A percentile compares a stretch with the other conserved stretches of the same genome.
These are phyloP conservation scores for Hirsutella rhossiliensis DNA, from an alignment of 2,329 filamentous ascomycete genomes.

Conservation along the genomic window DNA sequence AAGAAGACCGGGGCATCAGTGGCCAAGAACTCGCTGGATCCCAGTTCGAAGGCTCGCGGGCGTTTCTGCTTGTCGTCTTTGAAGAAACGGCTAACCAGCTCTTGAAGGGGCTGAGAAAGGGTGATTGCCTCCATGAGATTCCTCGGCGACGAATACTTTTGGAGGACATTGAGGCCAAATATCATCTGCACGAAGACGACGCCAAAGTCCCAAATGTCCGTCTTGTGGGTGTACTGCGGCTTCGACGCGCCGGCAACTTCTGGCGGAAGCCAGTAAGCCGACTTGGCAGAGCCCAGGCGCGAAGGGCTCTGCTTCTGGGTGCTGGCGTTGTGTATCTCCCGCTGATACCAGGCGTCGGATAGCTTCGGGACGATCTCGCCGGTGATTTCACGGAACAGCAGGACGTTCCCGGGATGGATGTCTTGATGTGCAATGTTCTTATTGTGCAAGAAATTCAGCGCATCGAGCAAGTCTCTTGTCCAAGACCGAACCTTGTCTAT, in stretches of 20 bases:
- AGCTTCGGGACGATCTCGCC: conserved; percentile 64
- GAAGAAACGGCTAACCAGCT: conserved; percentile 76
- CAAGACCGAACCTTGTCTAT: conserved; percentile 71
- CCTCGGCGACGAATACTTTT: conserved; percentile 68
- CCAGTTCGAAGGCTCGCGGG: conserved; percentile 65
- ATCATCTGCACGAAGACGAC: conserved; percentile 89
- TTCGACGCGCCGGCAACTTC: conserved; percentile 56
- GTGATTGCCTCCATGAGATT: conserved; percentile 58
- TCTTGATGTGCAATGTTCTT: conserved; percentile 75
- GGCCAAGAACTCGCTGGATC: conserved; percentile 53
- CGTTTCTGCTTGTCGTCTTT: conserved; percentile 73
- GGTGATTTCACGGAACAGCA: conserved; percentile 58
- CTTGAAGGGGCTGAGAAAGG: conserved; percentile 63
- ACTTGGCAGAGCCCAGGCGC: conserved; percentile 50
- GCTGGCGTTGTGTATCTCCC: conserved; percentile 50
- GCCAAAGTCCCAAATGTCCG: conserved; percentile 92
- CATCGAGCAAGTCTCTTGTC: conserved; percentile 87
- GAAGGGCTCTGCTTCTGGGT: conserved; percentile 39
- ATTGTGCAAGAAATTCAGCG: conserved; percentile 74
- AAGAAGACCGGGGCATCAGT: conserved; percentile 49
- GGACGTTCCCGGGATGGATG: conserved; percentile 67
- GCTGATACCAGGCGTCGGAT: conserved; percentile 61
- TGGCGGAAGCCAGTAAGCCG: conserved; percentile 73
- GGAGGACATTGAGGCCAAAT: conserved; percentile 66
- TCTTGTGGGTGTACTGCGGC: conserved; percentile 59